These are phyloP conservation scores for Aspergillus sojae DNA, from an alignment of 2,329 filamentous ascomycete genomes.

Conservation along the genomic window DNA sequence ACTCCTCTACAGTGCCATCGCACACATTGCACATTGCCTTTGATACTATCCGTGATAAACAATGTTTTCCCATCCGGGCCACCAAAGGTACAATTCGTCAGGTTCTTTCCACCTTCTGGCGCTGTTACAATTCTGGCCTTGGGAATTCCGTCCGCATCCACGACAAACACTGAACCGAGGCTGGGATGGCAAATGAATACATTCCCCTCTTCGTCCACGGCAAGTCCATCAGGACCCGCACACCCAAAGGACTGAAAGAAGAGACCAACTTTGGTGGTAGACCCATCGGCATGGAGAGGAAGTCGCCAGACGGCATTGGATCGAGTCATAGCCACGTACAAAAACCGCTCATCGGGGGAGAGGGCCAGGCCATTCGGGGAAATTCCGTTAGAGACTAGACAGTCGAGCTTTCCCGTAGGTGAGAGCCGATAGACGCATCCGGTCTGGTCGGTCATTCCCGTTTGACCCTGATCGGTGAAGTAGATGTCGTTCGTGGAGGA, in stretches of 20 bases:
- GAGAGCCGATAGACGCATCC: slow-evolving; percentile 13
- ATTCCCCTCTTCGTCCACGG: background rate
- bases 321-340: slow-evolving; percentile 42
- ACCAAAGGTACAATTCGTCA: background rate
- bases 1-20: background rate
- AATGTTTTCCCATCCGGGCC: background rate
- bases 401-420: background rate
- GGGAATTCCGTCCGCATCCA: background rate
- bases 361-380: slow-evolving; percentile 46
- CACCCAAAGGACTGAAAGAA: background rate
- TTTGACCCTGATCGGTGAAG: slow-evolving; percentile 52
- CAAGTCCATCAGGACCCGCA: background rate
- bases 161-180: background rate
- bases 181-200: background rate
- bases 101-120: background rate
- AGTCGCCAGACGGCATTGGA: slow-evolving; percentile 48
- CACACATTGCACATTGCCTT: background rate
- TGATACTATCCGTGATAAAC: background rate
- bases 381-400: slow-evolving; percentile 33
- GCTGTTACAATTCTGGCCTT: background rate
- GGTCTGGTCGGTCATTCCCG: slow-evolving; percentile 46
- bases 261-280: slow-evolving; percentile 7
- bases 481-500: slow-evolving; percentile 43
- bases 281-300: slow-evolving; percentile 43
- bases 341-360: slow-evolving; percentile 42